These are phyloP conservation scores for Mycena sp. DNA, from an alignment of 1,284 basidiomycete species.

Conservation along the genomic window DNA sequence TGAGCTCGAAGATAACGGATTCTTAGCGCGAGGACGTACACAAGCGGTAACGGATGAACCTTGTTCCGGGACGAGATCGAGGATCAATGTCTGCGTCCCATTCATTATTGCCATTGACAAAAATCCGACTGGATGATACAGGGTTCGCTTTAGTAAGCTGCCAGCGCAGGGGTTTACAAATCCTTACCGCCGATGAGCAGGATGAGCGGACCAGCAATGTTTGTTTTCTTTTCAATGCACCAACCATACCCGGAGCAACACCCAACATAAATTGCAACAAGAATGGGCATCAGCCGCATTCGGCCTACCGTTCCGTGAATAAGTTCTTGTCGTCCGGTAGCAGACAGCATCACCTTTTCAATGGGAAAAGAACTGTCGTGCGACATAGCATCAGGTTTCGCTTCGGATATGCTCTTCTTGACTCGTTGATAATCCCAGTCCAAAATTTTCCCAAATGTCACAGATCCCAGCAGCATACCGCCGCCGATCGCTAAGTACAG, in stretches of 20 bases:
- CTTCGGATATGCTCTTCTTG: not conserved
- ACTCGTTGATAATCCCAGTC: conserved; percentile 61
- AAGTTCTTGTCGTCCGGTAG: too few relatives aligned
- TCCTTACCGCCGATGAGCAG: conserved; percentile 63
- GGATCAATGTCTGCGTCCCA: conserved; percentile 48
- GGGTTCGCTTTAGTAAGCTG: not conserved
- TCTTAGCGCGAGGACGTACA: not conserved
- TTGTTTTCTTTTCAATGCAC: conserved; percentile 61
- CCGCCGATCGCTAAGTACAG: conserved; percentile 58
- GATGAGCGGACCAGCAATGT: conserved; percentile 67
- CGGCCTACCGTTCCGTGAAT: too few relatives aligned
- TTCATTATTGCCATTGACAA: conserved; percentile 43
- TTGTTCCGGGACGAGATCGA: conserved; percentile 52
- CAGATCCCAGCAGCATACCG: conserved; percentile 62
- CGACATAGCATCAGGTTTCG: conserved; percentile 33
- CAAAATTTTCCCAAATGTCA: conserved; percentile 59
- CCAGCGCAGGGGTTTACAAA: not conserved
- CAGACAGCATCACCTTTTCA: conserved; percentile 53
- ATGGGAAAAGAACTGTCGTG: conserved; percentile 54
- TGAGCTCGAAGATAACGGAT: conserved; percentile 9
- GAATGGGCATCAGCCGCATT: conserved; percentile 54
- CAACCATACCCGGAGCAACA: conserved; percentile 71
- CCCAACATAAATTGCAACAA: conserved; percentile 51
- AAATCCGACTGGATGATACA: conserved; percentile 21
- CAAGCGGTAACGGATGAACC: conserved; percentile 43